Base-by-base conservation (phyloP, 257 asterid genomes). In the Paulownia fortunei region DNA sequence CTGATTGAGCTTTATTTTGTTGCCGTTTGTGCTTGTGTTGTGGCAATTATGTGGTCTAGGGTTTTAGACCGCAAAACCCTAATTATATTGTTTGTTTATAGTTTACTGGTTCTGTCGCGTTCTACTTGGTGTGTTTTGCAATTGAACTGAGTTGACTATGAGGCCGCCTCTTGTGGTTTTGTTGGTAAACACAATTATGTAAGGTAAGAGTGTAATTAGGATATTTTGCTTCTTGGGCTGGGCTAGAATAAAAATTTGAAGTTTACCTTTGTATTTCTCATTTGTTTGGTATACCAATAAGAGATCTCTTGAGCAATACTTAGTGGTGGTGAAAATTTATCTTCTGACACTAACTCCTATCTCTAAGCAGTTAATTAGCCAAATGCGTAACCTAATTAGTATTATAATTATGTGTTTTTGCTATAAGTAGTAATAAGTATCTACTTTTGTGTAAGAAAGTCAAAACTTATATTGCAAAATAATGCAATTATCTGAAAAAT, bases 1-100 rank as follows among this genome's bases (percentile, higher is more conserved):
- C 10, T 23, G n/a, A 32, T 30, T 59, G 18, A 19, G 78, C 37
- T n/a, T 12, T 32, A 18, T 32, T 21, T 51, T 9, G 11, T 11
- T 16, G 49, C 7, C 18, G 3, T 51, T 0, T 71, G 69, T 19
- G 34, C 5, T 26, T 61, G 24, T 13, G 3, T n/a, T 16, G 47
- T 18, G 64, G 34, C 26, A 18, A 67, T 73, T 56, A 15, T n/a
- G 46, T 32, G 32, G 69, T 42, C 4, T 34, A 30, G 71, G 71
- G 76, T 73, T 69, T 49, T 66, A 19, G 42, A 6, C 19, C 52
- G 15, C 8, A 32, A 42, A 64, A 19, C 69, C 71, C 71, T 65
- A 59, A 65, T 52, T 51, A 37, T 64, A 46, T 44, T 27, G 56
- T 16, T 30, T 56, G 76, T 54, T 66, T 51, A 41, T 56, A 64